Evolutionary conservation across 306 rosid genomes (phyloP), one percentile per base, ranked within the genome.

Genomic region (Prunus mume): DNA sequence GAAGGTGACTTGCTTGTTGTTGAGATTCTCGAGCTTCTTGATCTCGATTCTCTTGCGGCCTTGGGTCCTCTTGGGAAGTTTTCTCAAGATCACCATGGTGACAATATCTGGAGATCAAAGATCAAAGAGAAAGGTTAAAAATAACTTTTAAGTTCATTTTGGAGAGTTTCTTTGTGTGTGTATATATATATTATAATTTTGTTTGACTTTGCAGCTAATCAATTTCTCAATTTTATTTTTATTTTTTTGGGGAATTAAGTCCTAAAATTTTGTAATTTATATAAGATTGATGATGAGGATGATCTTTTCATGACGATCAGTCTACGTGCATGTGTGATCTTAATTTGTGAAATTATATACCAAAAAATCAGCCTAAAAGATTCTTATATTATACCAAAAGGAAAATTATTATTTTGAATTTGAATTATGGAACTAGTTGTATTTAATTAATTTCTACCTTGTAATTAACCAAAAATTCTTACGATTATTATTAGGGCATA

Each of bases 1-100:
- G 67, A 72, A 72, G 41, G 76, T 57, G 67, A 72, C 67, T 57
- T 72, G 76, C 27, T 57, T 72, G 67, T 22, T 72, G 41, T 47
- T 72, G 28, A 47, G 7, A 17, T 72, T 72, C 41, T 72, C 76
- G 19, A 72, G 54, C 34, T 15, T 20, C 54, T 72, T 72, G 67
- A 72, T 57, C 66, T 57, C 76, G 24, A 72, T 72, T 13, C 49
- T 72, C 55, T 57, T 57, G 20, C 76, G 76, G 3, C 67, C 76
- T 56, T 57, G 41, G 6, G 68, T 72, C 68, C 19, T 72, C 56
- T 58, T 72, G 3, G 43, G 49, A 32, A 64, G 68, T 12, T 64
- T 32, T 18, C 18, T 18, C 45, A 32, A 18, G 46, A 63, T 4
- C 32, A 32, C 68, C 76, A 72, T 72, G 66, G 76, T 25, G 15